These are phyloP conservation scores for Malus orientalis DNA, from an alignment of 306 rosid genomes.

Conservation along the genomic window DNA sequence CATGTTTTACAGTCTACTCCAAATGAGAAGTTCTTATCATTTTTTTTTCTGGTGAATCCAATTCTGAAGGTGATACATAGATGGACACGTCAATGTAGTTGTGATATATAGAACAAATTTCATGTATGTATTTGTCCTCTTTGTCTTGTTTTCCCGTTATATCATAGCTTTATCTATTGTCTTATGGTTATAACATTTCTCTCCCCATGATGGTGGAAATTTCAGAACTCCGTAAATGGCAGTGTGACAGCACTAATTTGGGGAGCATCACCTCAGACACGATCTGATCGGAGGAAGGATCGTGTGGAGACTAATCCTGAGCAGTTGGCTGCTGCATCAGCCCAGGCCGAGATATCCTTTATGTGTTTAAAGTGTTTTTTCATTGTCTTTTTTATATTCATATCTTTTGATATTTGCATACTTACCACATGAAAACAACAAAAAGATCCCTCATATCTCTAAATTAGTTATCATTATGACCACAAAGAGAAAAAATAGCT, in stretches of 20 bases:
- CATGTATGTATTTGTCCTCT: neutral
- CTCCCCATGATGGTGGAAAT: conserved; percentile 12
- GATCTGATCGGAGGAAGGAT: conserved; percentile 91
- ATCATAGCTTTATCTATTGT: neutral
- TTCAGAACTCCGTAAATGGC: conserved; percentile 66
- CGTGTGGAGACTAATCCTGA: conserved; percentile 97
- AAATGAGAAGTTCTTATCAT: neutral
- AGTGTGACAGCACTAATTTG: conserved; percentile 80
- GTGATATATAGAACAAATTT: neutral
- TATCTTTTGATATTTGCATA: neutral
- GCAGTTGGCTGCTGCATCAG: conserved; percentile 94
- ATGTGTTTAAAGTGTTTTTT: neutral
- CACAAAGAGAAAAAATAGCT: neutral
- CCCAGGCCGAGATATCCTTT: conserved; percentile 89
- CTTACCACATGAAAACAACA: neutral
- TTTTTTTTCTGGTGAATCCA: neutral
- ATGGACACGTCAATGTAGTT: neutral
- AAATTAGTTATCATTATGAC: neutral
- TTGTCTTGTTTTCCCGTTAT: neutral
- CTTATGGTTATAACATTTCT: neutral
- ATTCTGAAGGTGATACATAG: neutral
- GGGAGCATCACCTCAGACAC: conserved; percentile 97
- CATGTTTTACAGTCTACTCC: neutral
- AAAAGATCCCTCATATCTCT: neutral
- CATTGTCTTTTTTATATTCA: neutral